phyloP scores from a whole-genome alignment of 306 rosid species.

The Cucumis hystrix region DNA sequence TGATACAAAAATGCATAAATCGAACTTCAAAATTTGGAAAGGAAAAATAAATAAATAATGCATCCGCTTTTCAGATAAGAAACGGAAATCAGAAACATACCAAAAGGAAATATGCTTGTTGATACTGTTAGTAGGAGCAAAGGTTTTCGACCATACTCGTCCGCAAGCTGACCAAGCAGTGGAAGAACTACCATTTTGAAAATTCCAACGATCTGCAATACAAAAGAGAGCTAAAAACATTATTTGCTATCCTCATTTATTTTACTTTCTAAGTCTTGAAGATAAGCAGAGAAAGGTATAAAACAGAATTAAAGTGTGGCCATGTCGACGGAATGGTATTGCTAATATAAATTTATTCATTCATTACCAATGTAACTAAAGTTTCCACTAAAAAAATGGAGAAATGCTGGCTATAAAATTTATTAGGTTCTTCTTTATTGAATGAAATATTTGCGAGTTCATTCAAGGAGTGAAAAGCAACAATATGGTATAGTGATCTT shows the following conservation, averaged over 20 bases:
- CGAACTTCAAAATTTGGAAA: neutral
- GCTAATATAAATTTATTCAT: neutral
- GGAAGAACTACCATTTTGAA: conserved; percentile 77
- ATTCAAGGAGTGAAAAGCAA: neutral
- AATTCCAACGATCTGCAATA: conserved; percentile 47
- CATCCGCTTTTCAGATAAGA: neutral
- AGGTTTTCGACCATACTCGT: conserved; percentile 73
- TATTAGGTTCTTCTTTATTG: neutral
- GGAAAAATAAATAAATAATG: neutral
- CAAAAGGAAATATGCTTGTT: conserved; percentile 49
- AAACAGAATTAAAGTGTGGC: neutral
- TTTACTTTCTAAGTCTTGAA: neutral
- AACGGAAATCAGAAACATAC: conserved; percentile 12
- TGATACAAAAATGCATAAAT: conserved; percentile 6
- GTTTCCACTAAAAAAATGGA: neutral
- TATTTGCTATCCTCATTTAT: neutral
- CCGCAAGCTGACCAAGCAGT: conserved; percentile 74
- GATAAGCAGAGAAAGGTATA: neutral
- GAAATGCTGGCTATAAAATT: neutral
- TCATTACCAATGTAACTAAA: neutral
- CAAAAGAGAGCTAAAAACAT: conserved; percentile 1
- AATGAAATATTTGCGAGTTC: neutral
- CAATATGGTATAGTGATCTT: neutral
- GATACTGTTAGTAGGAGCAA: conserved; percentile 53
- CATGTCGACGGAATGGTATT: neutral